Conservation (phyloP, 306 rosid species). For the Cicer pinnatifidum region DNA sequence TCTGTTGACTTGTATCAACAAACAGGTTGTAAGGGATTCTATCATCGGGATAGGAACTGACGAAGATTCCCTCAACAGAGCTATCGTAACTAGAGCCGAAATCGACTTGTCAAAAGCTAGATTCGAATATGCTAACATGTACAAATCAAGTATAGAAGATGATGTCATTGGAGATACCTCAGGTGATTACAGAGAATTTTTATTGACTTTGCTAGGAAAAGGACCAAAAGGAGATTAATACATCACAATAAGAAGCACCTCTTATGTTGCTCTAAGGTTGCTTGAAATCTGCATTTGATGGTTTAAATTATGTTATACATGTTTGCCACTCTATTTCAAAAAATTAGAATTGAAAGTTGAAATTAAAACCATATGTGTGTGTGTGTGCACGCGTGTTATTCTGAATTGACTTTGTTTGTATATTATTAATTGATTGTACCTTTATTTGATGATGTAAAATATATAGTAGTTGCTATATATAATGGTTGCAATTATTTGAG, state of each 20-base stretch:
- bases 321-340: constrained; percentile 20
- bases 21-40: constrained; percentile 76
- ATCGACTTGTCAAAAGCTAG: constrained; percentile 64
- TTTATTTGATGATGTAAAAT: no score
- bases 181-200: constrained; percentile 72
- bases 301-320: constrained; percentile 18
- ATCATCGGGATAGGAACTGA: constrained; percentile 83
- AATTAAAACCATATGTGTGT: constrained; percentile 18
- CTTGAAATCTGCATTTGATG: constrained; percentile 17
- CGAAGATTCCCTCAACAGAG: constrained; percentile 82
- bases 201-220: constrained; percentile 85
- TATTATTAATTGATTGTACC: background rate
- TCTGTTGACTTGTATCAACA: constrained; percentile 25
- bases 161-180: constrained; percentile 82
- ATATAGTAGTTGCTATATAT: no score
- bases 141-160: constrained; percentile 59
- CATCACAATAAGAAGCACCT: constrained; percentile 19
- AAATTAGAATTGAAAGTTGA: constrained; percentile 28
- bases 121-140: constrained; percentile 65
- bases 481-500: no score
- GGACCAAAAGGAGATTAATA: constrained; percentile 51
- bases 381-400: background rate
- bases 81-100: constrained; percentile 81
- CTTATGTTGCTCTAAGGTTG: constrained; percentile 34
- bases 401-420: constrained; percentile 28